phyloP scores from a whole-genome alignment of 495 filamentous ascomycete species.

The Hypomontagnella submonticulosa region DNA sequence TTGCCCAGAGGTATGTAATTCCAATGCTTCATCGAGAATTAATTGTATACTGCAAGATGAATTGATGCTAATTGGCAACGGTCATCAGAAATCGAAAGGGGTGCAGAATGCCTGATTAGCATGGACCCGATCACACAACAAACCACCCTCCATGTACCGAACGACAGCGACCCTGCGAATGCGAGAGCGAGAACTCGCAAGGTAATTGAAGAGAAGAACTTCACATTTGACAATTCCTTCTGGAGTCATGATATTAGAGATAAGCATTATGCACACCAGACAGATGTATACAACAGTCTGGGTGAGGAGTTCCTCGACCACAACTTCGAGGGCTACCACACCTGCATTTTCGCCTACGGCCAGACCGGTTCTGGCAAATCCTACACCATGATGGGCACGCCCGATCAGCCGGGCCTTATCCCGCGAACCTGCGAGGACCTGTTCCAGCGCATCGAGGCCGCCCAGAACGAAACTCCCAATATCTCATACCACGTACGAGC shows the following conservation, averaged over 20 bases:
- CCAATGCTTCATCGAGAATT: too few relatives aligned
- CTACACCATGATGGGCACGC: constrained; percentile 99
- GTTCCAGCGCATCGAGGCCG: constrained; percentile 91
- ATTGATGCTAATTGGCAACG: constrained; percentile 12
- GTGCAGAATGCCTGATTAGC: constrained; percentile 83
- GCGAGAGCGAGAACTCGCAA: constrained; percentile 76
- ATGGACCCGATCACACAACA: constrained; percentile 89
- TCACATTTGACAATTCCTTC: constrained; percentile 97
- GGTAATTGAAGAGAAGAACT: constrained; percentile 84
- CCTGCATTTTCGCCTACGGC: constrained; percentile 98
- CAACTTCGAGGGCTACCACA: constrained; percentile 99
- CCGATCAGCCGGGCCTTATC: constrained; percentile 85
- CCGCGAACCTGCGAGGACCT: constrained; percentile 97
- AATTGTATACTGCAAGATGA: neutral
- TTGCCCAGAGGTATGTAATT: constrained; percentile 80
- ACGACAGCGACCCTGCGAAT: constrained; percentile 71
- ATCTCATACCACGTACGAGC: constrained; percentile 96
- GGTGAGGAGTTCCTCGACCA: constrained; percentile 98
- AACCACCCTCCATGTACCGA: constrained; percentile 80
- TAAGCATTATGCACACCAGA: constrained; percentile 71
- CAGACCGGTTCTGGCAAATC: constrained; percentile 98
- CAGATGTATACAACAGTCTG: constrained; percentile 92
- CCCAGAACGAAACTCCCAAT: constrained; percentile 76
- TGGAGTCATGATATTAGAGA: constrained; percentile 87
- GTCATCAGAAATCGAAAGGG: constrained; percentile 76